These are phyloP conservation scores for Suillus placidus DNA, from an alignment of 768 basidiomycete genomes.

Conservation along the genomic window DNA sequence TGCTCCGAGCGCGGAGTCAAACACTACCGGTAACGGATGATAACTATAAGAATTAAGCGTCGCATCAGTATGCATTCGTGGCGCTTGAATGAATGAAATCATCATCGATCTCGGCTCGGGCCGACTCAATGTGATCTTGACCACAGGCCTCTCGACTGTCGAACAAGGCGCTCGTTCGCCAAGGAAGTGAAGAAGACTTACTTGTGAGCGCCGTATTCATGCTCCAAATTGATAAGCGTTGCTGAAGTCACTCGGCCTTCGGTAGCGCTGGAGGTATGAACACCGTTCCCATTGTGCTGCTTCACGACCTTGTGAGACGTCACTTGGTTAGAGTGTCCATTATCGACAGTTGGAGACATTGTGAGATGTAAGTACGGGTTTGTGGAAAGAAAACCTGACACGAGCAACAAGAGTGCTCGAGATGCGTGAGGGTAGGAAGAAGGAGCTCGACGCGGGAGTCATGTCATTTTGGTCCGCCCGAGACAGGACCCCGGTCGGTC, in stretches of 20 bases:
- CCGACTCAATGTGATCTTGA: constrained; percentile 21
- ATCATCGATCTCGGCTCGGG: constrained; percentile 17
- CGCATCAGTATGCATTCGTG: constrained; percentile 30
- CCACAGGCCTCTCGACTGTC: constrained; percentile 21
- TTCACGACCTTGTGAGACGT: constrained; percentile 20
- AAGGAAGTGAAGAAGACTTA: constrained; percentile 44
- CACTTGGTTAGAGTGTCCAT: constrained; percentile 17
- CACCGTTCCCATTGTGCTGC: constrained; percentile 9
- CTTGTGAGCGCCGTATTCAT: constrained; percentile 88
- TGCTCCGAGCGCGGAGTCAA: constrained; percentile 87
- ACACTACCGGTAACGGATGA: constrained; percentile 93
- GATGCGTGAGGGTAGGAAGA: not conserved
- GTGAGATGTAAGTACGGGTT: constrained; percentile 4
- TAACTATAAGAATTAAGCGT: constrained; percentile 69
- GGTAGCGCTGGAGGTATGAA: not conserved
- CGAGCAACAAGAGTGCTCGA: not conserved
- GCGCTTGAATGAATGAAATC: constrained; percentile 28
- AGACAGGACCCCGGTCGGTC: constrained; percentile 5
- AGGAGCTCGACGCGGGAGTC: not conserved
- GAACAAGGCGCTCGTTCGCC: constrained; percentile 22
- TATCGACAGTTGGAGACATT: constrained; percentile 28
- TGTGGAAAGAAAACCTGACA: not conserved
- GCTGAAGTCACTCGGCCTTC: constrained; percentile 51
- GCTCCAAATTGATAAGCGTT: constrained; percentile 78
- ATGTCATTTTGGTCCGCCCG: constrained; percentile 1